These are phyloP conservation scores for Rhodotorula kratochvilovae DNA, from an alignment of 768 basidiomycete genomes.

Conservation along the genomic window DNA sequence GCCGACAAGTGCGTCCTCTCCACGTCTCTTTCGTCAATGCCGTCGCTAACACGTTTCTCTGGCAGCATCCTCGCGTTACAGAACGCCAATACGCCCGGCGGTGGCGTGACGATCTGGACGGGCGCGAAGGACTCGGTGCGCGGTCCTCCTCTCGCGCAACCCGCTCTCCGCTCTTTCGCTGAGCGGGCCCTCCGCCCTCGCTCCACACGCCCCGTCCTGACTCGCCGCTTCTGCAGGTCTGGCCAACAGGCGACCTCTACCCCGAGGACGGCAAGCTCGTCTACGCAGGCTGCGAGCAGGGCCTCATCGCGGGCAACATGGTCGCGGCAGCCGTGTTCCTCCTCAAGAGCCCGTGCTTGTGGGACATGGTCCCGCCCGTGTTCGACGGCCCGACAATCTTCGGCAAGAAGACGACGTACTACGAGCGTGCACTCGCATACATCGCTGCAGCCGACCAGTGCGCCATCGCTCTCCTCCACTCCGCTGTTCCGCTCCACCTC, in stretches of 20 bases:
- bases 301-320: conserved; percentile 24
- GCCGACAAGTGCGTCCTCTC: conserved; percentile 29
- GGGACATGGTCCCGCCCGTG: conserved; percentile 17
- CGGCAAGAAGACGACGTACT: conserved; percentile 18
- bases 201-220: no score
- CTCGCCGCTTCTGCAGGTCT: neutral
- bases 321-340: conserved; percentile 22
- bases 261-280: conserved; percentile 7
- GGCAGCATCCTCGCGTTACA: conserved; percentile 31
- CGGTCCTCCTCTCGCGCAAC: neutral
- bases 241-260: conserved; percentile 4
- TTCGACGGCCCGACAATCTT: conserved; percentile 26
- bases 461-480: neutral
- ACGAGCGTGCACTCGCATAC: conserved; percentile 23
- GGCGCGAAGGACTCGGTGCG: conserved; percentile 19
- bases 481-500: no score
- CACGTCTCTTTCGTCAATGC: no score
- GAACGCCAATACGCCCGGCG: conserved; percentile 20
- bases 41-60: no score
- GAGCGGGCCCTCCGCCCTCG: no score
- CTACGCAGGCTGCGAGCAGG: conserved; percentile 33
- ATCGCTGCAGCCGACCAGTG: conserved; percentile 32
- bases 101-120: conserved; percentile 17
- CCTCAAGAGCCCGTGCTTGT: conserved; percentile 33
- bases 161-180: no score